These are phyloP conservation scores for Asterochloris erici DNA, from an alignment of 139 green algal species.

Conservation along the genomic window DNA sequence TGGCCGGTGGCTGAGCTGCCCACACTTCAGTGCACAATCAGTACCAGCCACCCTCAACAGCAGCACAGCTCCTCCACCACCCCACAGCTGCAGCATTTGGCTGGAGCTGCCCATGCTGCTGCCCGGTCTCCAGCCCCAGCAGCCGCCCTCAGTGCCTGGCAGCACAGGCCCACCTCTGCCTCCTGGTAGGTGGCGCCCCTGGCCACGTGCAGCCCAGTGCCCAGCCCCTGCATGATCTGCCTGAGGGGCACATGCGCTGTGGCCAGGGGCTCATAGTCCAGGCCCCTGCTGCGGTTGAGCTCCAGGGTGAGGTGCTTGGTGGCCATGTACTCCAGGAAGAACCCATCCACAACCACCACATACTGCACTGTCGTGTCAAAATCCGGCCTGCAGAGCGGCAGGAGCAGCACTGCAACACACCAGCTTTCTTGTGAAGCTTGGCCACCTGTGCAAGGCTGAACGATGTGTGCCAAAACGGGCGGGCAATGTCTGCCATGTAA, in stretches of 20 bases:
- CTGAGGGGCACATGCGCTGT: conserved; percentile 1
- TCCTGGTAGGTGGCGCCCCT: neutral
- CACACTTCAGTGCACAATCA: neutral
- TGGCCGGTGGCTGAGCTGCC: neutral
- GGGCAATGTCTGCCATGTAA: too few relatives aligned
- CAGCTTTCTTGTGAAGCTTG: neutral
- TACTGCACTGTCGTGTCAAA: conserved; percentile 31
- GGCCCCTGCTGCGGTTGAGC: conserved; percentile 15
- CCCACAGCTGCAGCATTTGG: neutral
- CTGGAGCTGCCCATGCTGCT: neutral
- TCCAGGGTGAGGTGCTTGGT: conserved; percentile 7
- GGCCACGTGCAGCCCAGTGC: neutral
- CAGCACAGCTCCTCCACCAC: neutral
- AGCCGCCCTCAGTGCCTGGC: too few relatives aligned
- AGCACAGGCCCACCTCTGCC: neutral
- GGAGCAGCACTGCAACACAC: neutral
- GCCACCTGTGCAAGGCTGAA: too few relatives aligned
- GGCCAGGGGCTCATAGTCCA: conserved; percentile 8
- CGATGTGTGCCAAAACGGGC: too few relatives aligned
- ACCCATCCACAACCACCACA: conserved; percentile 20
- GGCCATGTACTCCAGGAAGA: conserved; percentile 16
- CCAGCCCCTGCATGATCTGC: neutral
- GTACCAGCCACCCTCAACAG: neutral
- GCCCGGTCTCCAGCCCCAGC: too few relatives aligned
- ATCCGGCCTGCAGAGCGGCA: conserved; percentile 10